Conservation (phyloP, 179 eudicot species). For the Corrigiola litoralis region DNA sequence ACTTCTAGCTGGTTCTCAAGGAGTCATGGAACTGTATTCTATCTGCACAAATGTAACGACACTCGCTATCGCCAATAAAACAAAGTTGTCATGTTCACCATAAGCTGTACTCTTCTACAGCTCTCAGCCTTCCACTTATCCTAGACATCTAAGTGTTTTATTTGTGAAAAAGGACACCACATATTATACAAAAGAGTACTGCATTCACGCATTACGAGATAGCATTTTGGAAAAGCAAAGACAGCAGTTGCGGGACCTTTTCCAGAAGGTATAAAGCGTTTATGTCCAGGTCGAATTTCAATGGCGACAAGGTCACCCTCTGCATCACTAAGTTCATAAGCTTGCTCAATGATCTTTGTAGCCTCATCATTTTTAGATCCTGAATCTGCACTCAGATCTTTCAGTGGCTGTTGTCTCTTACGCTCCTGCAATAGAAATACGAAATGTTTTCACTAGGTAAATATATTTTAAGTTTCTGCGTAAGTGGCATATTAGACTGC, state of each 20-base stretch:
- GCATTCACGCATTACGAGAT: not conserved
- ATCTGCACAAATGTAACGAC: not conserved
- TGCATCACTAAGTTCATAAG: constrained; percentile 35
- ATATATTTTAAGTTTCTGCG: not conserved
- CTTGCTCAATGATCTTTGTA: constrained; percentile 5
- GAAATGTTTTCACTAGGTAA: not conserved
- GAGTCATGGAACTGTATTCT: not conserved
- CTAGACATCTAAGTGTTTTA: not conserved
- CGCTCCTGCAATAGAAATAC: constrained; percentile 3
- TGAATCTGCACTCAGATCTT: constrained; percentile 7
- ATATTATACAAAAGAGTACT: not conserved
- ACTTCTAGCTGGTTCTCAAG: not conserved
- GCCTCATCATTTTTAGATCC: constrained; percentile 5
- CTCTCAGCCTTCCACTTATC: not conserved
- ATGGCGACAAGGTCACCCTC: constrained; percentile 62
- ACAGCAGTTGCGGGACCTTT: constrained; percentile 37
- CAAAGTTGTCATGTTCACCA: not conserved
- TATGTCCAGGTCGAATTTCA: constrained; percentile 77
- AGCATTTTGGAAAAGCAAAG: constrained; percentile 2
- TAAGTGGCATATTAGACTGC: not conserved
- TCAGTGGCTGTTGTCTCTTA: constrained; percentile 10
- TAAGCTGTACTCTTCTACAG: not conserved
- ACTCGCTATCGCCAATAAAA: not conserved
- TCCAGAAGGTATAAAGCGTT: constrained; percentile 63
- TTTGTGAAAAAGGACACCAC: not conserved